These are phyloP conservation scores for Pichia nakasei DNA, from an alignment of 805 yeast genomes.

Conservation along the genomic window DNA sequence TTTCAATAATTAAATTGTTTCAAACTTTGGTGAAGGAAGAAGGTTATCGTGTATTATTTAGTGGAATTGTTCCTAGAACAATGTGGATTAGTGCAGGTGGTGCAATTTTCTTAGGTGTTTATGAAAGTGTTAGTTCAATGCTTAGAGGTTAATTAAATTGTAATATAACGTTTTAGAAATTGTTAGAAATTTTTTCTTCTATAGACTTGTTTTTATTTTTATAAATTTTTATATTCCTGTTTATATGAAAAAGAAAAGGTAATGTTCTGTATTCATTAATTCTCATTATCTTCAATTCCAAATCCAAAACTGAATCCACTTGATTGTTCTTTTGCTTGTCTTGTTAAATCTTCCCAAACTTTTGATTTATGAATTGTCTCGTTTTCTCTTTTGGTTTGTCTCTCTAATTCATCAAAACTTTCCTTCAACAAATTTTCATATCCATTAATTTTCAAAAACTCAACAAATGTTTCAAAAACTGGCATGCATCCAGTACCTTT, in stretches of 20 bases:
- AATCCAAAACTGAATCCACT: conserved; percentile 30
- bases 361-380: conserved; percentile 30
- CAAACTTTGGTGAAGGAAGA: conserved; percentile 54
- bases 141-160: neutral
- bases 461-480: conserved; percentile 51
- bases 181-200: neutral
- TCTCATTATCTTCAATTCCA: conserved; percentile 15
- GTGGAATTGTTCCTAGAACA: conserved; percentile 92
- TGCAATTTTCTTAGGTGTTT: conserved; percentile 90
- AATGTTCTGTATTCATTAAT: neutral
- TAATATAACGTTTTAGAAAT: neutral
- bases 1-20: conserved; percentile 41
- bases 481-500: conserved; percentile 33
- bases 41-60: conserved; percentile 62
- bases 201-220: neutral
- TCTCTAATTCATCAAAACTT: conserved; percentile 29
- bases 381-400: conserved; percentile 15
- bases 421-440: conserved; percentile 27
- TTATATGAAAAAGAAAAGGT: too few species aligned
- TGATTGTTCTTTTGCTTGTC: conserved; percentile 9
- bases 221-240: neutral
- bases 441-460: conserved; percentile 36
- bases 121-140: conserved; percentile 52
- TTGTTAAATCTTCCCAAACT: conserved; percentile 40
- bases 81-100: conserved; percentile 99